Conservation (phyloP, 2,329 filamentous ascomycete genomes). For the Fusarium dlaminii region DNA sequence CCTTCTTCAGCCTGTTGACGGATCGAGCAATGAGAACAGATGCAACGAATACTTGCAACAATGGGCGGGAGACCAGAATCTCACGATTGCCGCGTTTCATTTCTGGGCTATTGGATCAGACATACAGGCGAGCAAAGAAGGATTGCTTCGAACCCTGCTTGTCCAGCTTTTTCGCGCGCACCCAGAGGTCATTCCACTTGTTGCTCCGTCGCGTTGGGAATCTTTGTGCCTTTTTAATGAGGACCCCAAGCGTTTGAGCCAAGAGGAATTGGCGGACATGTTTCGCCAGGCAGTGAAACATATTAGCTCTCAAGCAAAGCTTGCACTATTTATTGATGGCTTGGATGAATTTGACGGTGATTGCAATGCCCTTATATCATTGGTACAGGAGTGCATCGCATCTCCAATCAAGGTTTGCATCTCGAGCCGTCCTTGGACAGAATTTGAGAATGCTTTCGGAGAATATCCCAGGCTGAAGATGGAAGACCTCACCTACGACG, state of each 20-base stretch:
- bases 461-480: not conserved
- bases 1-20: not conserved
- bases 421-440: slow-evolving; percentile 15
- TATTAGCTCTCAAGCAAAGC: not conserved
- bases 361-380: not conserved
- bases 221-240: slow-evolving; percentile 8
- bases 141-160: not conserved
- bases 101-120: slow-evolving; percentile 25
- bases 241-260: not conserved
- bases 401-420: not conserved
- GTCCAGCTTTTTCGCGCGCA: not conserved
- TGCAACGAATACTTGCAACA: not conserved
- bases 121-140: not conserved
- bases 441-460: slow-evolving; percentile 2
- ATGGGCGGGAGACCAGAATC: not conserved
- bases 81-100: slow-evolving; percentile 10
- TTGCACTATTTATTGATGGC: slow-evolving; percentile 9
- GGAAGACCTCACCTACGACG: not conserved
- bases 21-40: not conserved
- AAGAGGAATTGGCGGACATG: not conserved
- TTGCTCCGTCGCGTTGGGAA: slow-evolving; percentile 2
- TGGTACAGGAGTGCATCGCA: not conserved
- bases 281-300: not conserved
- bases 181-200: not conserved
- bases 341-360: slow-evolving; percentile 11